These are phyloP conservation scores for Ogataea ganodermae DNA, from an alignment of 805 yeast species.

Conservation along the genomic window DNA sequence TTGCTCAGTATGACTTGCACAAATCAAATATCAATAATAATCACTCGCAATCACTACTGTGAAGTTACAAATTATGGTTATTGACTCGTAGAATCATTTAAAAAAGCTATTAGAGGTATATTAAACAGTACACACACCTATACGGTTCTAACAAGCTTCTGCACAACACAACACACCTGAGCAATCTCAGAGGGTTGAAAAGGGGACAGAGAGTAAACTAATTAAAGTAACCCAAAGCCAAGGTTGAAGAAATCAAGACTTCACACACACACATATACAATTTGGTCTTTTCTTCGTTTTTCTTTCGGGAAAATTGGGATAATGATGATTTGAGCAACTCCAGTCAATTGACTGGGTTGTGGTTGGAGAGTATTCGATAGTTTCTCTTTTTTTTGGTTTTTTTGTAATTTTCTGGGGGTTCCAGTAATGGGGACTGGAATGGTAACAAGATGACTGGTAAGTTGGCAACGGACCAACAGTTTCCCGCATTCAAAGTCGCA, in stretches of 20 bases:
- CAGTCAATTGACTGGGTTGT: slow-evolving; percentile 1
- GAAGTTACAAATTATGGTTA: too few species aligned
- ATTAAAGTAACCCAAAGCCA: slow-evolving; percentile 21
- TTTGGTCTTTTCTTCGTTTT: slow-evolving; percentile 12
- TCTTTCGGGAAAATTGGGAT: not conserved
- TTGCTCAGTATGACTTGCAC: too few species aligned
- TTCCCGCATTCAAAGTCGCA: not conserved
- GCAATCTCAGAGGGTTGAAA: slow-evolving; percentile 6
- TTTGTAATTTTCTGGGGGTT: not conserved
- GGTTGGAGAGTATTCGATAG: not conserved
- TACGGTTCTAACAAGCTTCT: not conserved
- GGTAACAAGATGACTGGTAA: too few species aligned
- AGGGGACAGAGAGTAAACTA: slow-evolving; percentile 21
- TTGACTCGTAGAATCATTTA: too few species aligned
- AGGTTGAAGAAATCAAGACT: slow-evolving; percentile 6
- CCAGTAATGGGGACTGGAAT: too few species aligned
- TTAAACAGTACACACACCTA: slow-evolving; percentile 5
- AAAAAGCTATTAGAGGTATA: slow-evolving; percentile 7
- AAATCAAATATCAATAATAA: too few species aligned
- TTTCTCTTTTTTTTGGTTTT: not conserved
- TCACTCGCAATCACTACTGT: too few species aligned
- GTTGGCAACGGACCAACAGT: not conserved
- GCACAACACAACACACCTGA: slow-evolving; percentile 8
- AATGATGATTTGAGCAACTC: not conserved
- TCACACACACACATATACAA: slow-evolving; percentile 25